Base-by-base conservation (phyloP, 2,329 filamentous ascomycete species). In the Ophiostoma sp. region DNA sequence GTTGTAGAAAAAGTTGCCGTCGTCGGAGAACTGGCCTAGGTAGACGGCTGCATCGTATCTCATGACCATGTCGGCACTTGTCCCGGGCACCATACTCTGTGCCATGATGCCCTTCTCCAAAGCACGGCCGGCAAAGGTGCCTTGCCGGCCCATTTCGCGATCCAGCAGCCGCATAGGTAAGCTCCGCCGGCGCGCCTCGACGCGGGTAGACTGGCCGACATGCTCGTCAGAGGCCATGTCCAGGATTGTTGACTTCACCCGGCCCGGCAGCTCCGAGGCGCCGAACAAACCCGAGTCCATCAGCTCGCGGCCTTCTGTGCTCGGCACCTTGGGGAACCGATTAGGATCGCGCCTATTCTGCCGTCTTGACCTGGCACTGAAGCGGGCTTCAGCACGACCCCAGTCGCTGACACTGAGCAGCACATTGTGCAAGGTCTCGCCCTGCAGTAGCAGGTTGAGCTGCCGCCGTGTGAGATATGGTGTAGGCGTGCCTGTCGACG, bases 1-100 rank as follows among this genome's bases (percentile, higher is more conserved):
- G 5, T 90, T 89, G 76, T 94, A 98, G 81, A 97, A 98, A 81
- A 98, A 98, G 77, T 97, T 96, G 40, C 95, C 95, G 74, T 99
- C 95, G 72, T 96, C 91, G 0, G 92, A 97, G 76, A 98, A 99
- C 76, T 98, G 94, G 1, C 95, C 95, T 3, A 92, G 97, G 75
- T 98, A 98, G 67, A 95, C 93, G 55, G 92, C 88, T 5, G 89
- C 85, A 68, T 93, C 87, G 76, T 93, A 96, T 74, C 96, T 91
- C 71, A 98, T 89, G 70, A 97, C 91, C 74, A 91, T 90, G 75
- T 98, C 94, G 0, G 92, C 89, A 38, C 85, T 85, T 0, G 88
- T 89, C 2, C 85, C 84, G 0, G 95, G 94, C 69, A 97, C 87
- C 80, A 97, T 84, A 42, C 84, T 84, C 85, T 95, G 75, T 4